Percentiles rank a stretch among this genome's conserved stretches.
Conservation (phyloP, 2,329 filamentous ascomycete genomes). For the Simplicillium sp. region DNA sequence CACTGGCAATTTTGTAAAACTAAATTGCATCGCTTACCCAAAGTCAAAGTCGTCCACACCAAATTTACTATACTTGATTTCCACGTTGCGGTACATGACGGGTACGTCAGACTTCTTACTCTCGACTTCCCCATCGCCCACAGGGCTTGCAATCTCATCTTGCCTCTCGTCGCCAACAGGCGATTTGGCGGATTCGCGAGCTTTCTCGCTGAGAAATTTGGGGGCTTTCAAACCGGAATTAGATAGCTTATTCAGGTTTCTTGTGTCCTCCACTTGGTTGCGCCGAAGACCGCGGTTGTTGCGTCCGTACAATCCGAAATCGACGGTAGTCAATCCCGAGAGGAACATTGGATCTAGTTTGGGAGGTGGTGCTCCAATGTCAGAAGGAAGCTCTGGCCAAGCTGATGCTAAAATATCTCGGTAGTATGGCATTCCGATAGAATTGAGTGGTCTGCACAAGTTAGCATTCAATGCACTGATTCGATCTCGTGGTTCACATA, state of each 20-base stretch:
- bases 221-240: slow-evolving; percentile 61
- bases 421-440: slow-evolving; percentile 88
- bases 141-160: slow-evolving; percentile 52
- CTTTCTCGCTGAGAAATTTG: slow-evolving; percentile 92
- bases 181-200: slow-evolving; percentile 53
- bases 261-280: slow-evolving; percentile 76
- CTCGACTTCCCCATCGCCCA: slow-evolving; percentile 62
- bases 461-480: background rate
- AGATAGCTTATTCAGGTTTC: slow-evolving; percentile 49
- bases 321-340: slow-evolving; percentile 56
- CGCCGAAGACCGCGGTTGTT: slow-evolving; percentile 65
- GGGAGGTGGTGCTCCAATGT: slow-evolving; percentile 72
- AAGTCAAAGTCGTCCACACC: slow-evolving; percentile 99
- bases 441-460: slow-evolving; percentile 59
- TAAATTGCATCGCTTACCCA: slow-evolving; percentile 42
- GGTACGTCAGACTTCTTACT: slow-evolving; percentile 74
- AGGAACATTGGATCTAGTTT: slow-evolving; percentile 66
- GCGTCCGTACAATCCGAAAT: slow-evolving; percentile 69
- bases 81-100: slow-evolving; percentile 82
- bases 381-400: slow-evolving; percentile 80
- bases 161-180: slow-evolving; percentile 30
- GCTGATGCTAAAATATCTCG: slow-evolving; percentile 78
- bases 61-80: slow-evolving; percentile 98
- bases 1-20: slow-evolving; percentile 1
- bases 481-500: slow-evolving; percentile 27